Evolutionary conservation across 345 rosid genomes (phyloP).

Genomic region (Eucalyptus melliodora): DNA sequence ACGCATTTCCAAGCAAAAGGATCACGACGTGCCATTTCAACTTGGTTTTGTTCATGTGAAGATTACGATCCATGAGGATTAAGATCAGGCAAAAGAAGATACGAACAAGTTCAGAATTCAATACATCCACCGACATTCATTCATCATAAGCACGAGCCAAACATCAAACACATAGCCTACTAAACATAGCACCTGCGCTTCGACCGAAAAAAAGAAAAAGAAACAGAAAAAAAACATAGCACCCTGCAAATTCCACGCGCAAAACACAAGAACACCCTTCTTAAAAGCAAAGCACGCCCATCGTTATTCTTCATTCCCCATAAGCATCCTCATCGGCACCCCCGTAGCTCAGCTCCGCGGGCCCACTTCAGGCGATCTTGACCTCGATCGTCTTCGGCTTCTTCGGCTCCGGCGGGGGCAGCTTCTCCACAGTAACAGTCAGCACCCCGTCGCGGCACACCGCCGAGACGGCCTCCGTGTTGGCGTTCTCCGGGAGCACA

Average conservation of each 20-base stretch:
- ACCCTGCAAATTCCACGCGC: not conserved
- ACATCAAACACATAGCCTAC: not conserved
- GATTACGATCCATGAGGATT: not conserved
- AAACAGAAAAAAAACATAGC: not conserved
- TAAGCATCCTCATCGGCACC: not conserved
- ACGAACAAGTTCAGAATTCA: accelerated
- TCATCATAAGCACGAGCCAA: not conserved
- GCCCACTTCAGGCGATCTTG: conserved; percentile 33
- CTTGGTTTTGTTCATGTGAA: accelerated
- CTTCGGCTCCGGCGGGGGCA: conserved; percentile 84
- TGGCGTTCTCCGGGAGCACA: conserved; percentile 56
- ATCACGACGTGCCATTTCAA: not conserved
- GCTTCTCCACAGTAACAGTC: conserved; percentile 59
- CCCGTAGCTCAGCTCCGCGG: accelerated
- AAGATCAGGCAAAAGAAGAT: not conserved
- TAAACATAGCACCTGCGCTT: not conserved
- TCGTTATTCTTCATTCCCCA: not conserved
- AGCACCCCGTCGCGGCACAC: conserved; percentile 66
- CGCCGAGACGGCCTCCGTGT: conserved; percentile 43
- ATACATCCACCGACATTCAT: not conserved
- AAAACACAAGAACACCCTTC: not conserved
- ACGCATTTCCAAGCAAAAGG: not conserved
- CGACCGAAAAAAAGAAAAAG: no score
- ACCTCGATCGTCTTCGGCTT: conserved; percentile 62
- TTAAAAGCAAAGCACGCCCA: not conserved